These are phyloP conservation scores for Capronia americana DNA, from an alignment of 2,329 filamentous ascomycete species.

Conservation along the genomic window DNA sequence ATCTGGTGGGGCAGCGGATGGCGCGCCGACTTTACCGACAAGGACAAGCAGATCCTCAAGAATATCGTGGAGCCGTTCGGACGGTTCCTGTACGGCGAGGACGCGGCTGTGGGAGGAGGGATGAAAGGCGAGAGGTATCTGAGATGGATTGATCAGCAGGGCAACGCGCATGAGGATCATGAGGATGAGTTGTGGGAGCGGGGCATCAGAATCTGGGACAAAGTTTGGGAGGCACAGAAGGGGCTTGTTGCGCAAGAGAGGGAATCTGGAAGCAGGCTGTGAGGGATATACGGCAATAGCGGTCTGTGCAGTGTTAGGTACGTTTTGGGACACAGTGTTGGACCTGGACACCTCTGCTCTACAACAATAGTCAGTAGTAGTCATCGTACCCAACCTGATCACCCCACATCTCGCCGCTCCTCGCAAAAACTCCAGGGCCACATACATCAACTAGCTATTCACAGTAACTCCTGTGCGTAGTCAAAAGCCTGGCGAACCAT, in stretches of 20 bases:
- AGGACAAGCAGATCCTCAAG: slow-evolving; percentile 30
- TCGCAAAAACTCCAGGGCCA: too few species aligned
- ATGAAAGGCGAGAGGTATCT: slow-evolving; percentile 25
- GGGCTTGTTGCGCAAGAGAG: slow-evolving; percentile 27
- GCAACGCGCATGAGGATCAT: slow-evolving; percentile 32
- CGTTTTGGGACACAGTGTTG: too few species aligned
- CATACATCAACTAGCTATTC: too few species aligned
- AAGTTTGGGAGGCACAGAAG: slow-evolving; percentile 36
- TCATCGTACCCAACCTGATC: too few species aligned
- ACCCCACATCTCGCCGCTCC: too few species aligned
- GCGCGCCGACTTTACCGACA: slow-evolving; percentile 34
- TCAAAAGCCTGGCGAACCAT: too few species aligned
- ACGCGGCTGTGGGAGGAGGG: slow-evolving; percentile 20
- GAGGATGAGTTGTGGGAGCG: slow-evolving; percentile 38
- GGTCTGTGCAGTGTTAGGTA: too few species aligned
- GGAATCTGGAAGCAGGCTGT: slow-evolving; percentile 6
- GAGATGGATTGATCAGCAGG: slow-evolving; percentile 33
- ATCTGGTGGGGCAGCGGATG: slow-evolving; percentile 40
- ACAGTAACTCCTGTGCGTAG: too few species aligned
- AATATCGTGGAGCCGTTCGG: slow-evolving; percentile 38
- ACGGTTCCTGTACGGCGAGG: slow-evolving; percentile 36
- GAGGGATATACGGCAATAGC: not conserved
- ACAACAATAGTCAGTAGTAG: too few species aligned
- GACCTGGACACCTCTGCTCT: too few species aligned
- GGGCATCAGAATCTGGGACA: slow-evolving; percentile 36